phyloP scores from a whole-genome alignment of 2,329 filamentous ascomycete genomes.

The Sphaceloma murrayae region DNA sequence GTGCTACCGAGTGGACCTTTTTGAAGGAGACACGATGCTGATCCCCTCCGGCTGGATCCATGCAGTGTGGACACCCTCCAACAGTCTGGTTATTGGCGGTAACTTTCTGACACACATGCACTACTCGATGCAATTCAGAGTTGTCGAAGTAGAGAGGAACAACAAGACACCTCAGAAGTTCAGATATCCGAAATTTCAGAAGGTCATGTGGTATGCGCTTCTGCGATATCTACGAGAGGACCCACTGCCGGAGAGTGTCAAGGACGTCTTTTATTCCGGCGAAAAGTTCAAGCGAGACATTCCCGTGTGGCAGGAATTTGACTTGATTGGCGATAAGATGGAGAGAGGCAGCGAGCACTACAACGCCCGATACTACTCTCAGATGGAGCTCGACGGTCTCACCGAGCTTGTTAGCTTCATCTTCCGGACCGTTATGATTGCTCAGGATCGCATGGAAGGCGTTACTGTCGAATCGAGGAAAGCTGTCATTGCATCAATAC shows the following conservation, averaged over 20 bases:
- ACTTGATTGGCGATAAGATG: slow-evolving; percentile 43
- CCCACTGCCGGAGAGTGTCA: slow-evolving; percentile 49
- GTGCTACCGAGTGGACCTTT: slow-evolving; percentile 57
- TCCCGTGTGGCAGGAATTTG: slow-evolving; percentile 51
- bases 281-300: slow-evolving; percentile 46
- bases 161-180: slow-evolving; percentile 58
- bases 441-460: slow-evolving; percentile 51
- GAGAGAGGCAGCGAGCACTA: slow-evolving; percentile 45
- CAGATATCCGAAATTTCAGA: slow-evolving; percentile 59
- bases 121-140: slow-evolving; percentile 56
- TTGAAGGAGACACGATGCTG: slow-evolving; percentile 59
- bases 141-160: slow-evolving; percentile 57
- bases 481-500: slow-evolving; percentile 53
- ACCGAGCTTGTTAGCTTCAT: slow-evolving; percentile 52
- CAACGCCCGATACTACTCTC: slow-evolving; percentile 53
- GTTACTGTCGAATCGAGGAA: slow-evolving; percentile 50
- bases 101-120: slow-evolving; percentile 59
- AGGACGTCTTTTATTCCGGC: slow-evolving; percentile 46
- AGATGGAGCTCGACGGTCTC: slow-evolving; percentile 52
- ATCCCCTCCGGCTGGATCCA: slow-evolving; percentile 66
- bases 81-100: slow-evolving; percentile 61
- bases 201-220: slow-evolving; percentile 59
- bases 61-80: slow-evolving; percentile 60
- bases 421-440: slow-evolving; percentile 53
- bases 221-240: slow-evolving; percentile 55